Evolutionary conservation across 805 yeast species (phyloP), one percentile per base, ranked within the genome.

Genomic region (Cyberlindnera maclurae): DNA sequence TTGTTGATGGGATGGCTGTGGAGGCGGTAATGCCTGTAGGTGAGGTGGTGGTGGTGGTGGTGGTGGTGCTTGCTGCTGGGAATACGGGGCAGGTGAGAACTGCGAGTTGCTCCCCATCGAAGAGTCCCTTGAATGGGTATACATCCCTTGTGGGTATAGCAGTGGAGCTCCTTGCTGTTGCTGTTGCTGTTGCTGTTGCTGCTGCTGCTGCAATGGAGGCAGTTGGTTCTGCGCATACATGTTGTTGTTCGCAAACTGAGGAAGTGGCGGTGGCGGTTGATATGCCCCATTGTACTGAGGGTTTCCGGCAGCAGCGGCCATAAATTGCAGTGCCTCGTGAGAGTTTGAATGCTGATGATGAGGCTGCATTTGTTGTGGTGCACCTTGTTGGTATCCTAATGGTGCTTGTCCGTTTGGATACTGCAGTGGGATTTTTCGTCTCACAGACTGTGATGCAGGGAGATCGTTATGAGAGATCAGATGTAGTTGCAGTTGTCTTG

Each of bases 401-500:
- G 57, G 59, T 39, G 62, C 46, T 12, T 16, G 33, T 30, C 51
- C 50, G 37, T 38, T 49, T 15, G 55, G 57, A 3, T 44, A 42
- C 15, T 57, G 63, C 12, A 18, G 41, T 2, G 31, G 44, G 58
- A 61, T 15, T 64, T 64, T 32, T 55, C 46, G 45, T 62, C 65
- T 29, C 64, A 60, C 20, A 43, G 47, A 30, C 42, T 50, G 50
- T 15, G 54, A 48, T 4, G 49, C 50, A 38, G 71, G 69, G 49
- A 76, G 47, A 41, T 63, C 58, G 49, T 67, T 59, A 47, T 62
- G 63, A 41, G 60, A 55, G 1, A 68, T 77, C 55, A 83, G 68
- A 59, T 84, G 90, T 50, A 82, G 63, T 55, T 83, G 90, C 43
- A 84, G 63, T 53, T 83, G 90, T 56, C 93, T 71, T 20, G 89